phyloP scores from a whole-genome alignment of 148 eudicot genomes.

The Vaccinium macrocarpon region DNA sequence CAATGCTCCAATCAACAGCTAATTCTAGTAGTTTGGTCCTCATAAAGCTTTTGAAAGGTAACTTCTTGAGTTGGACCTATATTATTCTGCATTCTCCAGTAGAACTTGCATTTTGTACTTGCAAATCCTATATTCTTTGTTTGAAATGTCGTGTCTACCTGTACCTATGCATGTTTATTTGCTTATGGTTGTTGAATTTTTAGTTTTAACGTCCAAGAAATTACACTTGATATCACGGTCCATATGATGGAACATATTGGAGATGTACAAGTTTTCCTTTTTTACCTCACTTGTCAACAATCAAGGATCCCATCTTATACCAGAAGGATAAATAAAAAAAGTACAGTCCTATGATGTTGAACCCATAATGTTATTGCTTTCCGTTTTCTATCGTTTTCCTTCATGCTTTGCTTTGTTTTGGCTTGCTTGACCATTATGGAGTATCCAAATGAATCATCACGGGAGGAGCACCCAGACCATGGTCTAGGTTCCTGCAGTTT shows the following conservation, averaged over 20 bases:
- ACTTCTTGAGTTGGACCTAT: background rate
- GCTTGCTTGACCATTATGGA: background rate
- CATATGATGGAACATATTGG: background rate
- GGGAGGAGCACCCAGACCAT: background rate
- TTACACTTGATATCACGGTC: background rate
- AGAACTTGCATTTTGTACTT: background rate
- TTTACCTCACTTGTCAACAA: background rate
- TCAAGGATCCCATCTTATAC: background rate
- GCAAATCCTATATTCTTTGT: background rate
- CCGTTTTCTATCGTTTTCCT: background rate
- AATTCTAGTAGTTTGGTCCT: slow-evolving; percentile 76
- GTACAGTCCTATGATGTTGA: background rate
- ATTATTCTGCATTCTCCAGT: background rate
- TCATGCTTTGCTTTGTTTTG: background rate
- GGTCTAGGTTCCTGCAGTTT: background rate
- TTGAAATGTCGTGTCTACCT: background rate
- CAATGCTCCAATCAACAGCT: slow-evolving; percentile 56
- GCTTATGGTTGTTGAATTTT: background rate
- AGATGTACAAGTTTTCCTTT: background rate
- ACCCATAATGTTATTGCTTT: background rate
- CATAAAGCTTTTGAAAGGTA: slow-evolving; percentile 76
- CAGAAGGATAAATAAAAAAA: background rate
- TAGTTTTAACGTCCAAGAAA: background rate
- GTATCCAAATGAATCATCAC: background rate
- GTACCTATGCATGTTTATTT: background rate